Evolutionary conservation across 225 moss, liverwort and hornwort genomes (phyloP).

Genomic region (Marchantia polymorpha): DNA sequence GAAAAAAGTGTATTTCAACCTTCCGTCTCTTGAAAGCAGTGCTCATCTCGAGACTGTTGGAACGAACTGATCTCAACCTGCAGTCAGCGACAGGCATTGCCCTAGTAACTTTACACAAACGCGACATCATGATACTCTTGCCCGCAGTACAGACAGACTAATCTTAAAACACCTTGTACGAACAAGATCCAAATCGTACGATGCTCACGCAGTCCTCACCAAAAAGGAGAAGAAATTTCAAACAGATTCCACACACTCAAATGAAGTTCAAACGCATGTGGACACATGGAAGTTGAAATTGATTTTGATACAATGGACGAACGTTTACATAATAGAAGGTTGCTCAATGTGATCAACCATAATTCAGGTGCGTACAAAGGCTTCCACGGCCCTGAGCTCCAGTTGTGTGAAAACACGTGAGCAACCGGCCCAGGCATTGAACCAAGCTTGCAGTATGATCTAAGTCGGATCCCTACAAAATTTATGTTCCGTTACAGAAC

Average conservation of each 20-base stretch:
- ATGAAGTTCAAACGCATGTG: background rate
- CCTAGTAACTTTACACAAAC: background rate
- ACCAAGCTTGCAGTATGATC: conserved; percentile 18
- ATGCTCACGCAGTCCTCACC: background rate
- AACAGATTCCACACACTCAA: too few relatives aligned
- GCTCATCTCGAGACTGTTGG: background rate
- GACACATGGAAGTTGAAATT: background rate
- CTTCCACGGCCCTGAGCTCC: conserved; percentile 9
- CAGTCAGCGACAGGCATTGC: background rate
- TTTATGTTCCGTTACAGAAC: conserved; percentile 20
- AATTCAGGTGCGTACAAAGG: conserved; percentile 28
- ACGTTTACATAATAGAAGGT: conserved; percentile 26
- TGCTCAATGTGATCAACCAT: conserved; percentile 50
- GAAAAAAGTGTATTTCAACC: background rate
- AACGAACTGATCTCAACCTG: background rate
- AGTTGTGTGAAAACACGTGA: conserved; percentile 3
- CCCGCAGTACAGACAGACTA: background rate
- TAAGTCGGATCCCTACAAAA: conserved; percentile 28
- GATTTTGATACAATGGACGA: conserved; percentile 9
- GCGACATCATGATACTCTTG: background rate
- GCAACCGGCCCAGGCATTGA: conserved; percentile 10
- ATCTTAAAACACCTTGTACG: background rate
- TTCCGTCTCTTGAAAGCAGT: background rate
- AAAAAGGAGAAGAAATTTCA: too few relatives aligned
- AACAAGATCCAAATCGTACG: background rate